These are phyloP conservation scores for Posidonia oceanica DNA, from an alignment of 116 monocot species.

Conservation along the genomic window DNA sequence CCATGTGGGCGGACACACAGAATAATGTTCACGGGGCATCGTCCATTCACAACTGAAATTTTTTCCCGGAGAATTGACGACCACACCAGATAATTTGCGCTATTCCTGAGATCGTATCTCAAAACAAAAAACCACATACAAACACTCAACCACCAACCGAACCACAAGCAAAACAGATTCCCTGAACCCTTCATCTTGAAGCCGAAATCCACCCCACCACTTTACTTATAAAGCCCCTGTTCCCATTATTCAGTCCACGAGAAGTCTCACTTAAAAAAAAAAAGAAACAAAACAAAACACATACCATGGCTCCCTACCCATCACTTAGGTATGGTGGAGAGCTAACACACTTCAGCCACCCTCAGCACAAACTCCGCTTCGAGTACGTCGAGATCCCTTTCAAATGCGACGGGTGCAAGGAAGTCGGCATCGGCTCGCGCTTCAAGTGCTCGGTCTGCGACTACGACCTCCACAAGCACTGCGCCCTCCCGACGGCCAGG, in stretches of 20 bases:
- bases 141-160: too few relatives aligned
- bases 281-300: too few relatives aligned
- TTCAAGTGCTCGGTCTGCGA: conserved; percentile 73
- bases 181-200: conserved; percentile 17
- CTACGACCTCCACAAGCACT: conserved; percentile 92
- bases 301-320: neutral
- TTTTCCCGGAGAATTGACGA: too few relatives aligned
- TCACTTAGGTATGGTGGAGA: conserved; percentile 85
- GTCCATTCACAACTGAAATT: too few relatives aligned
- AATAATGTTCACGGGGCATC: too few relatives aligned
- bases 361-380: conserved; percentile 66
- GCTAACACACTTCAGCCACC: conserved; percentile 79
- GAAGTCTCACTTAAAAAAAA: too few relatives aligned
- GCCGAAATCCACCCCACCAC: neutral
- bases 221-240: too few relatives aligned
- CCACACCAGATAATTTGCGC: too few relatives aligned
- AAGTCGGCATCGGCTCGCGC: conserved; percentile 85
- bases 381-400: conserved; percentile 79
- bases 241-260: too few relatives aligned
- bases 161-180: neutral
- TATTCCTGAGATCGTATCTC: too few relatives aligned
- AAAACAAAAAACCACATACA: too few relatives aligned
- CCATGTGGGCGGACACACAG: too few relatives aligned
- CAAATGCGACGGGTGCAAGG: conserved; percentile 92
- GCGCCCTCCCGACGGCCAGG: conserved; percentile 27